phyloP scores from a whole-genome alignment of 148 eudicot genomes.

The Selenicereus undatus region DNA sequence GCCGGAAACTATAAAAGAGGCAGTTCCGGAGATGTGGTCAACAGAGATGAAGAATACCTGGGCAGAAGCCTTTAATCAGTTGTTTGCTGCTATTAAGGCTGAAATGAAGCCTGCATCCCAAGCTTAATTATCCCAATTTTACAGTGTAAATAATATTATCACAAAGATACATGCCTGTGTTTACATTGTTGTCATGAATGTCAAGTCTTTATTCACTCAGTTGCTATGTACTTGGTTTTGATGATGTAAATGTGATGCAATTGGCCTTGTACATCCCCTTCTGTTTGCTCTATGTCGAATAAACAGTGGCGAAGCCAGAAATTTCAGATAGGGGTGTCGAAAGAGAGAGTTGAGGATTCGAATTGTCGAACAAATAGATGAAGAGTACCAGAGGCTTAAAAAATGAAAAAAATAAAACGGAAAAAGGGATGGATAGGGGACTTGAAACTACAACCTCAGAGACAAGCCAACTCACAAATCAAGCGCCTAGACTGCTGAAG shows the following conservation, averaged over 20 bases:
- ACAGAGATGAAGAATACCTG: constrained; percentile 34
- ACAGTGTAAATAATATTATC: neutral
- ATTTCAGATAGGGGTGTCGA: too few relatives aligned
- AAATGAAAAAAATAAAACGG: too few relatives aligned
- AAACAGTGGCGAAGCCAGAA: too few relatives aligned
- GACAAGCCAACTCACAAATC: too few relatives aligned
- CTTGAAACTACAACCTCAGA: too few relatives aligned
- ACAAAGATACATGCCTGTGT: neutral
- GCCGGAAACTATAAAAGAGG: constrained; percentile 68
- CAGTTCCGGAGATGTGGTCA: constrained; percentile 80
- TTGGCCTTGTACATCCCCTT: neutral
- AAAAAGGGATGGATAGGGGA: too few relatives aligned
- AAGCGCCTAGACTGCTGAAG: too few relatives aligned
- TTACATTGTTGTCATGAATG: neutral
- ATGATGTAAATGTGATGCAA: neutral
- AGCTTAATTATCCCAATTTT: neutral
- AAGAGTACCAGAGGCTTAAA: too few relatives aligned
- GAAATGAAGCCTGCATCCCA: constrained; percentile 48
- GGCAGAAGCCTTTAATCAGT: constrained; percentile 65
- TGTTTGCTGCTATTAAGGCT: constrained; percentile 69
- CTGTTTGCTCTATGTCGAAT: neutral
- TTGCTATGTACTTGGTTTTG: neutral
- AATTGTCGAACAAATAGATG: too few relatives aligned
- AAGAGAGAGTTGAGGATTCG: too few relatives aligned
- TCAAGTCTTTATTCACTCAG: neutral